Conservation (phyloP, 148 eudicot species). For the Fagopyrum esculentum region DNA sequence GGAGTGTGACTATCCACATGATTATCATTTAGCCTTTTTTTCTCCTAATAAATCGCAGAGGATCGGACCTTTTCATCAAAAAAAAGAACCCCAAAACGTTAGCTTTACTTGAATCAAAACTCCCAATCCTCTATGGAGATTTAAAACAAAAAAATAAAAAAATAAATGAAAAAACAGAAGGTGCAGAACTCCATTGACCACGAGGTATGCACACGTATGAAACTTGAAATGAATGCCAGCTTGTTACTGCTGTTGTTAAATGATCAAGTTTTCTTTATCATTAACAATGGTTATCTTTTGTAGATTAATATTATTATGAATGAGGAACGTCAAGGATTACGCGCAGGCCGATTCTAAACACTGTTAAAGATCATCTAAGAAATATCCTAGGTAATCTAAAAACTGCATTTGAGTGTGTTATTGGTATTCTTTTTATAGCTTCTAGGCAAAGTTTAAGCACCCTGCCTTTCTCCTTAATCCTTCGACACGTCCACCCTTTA, state of each 20-base stretch:
- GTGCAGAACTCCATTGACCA: background rate
- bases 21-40: too few species aligned
- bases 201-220: background rate
- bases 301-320: background rate
- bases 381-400: conserved; percentile 3
- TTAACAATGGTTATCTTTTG: background rate
- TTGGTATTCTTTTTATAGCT: background rate
- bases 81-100: too few species aligned
- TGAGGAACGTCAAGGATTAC: background rate
- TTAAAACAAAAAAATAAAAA: too few species aligned
- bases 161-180: too few species aligned
- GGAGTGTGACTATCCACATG: too few species aligned
- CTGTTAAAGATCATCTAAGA: background rate
- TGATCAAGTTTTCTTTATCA: too few species aligned
- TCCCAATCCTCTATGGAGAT: too few species aligned
- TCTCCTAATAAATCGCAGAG: too few species aligned
- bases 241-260: too few species aligned
- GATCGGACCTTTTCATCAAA: too few species aligned
- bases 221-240: background rate
- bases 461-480: conserved; percentile 5
- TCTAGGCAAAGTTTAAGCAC: conserved; percentile 10
- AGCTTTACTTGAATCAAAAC: too few species aligned
- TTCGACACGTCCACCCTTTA: conserved; percentile 11
- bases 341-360: background rate
- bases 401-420: conserved; percentile 8